These are phyloP conservation scores for Pseudonitzschia multiseries DNA, from an alignment of 108 stramenopile genomes.

Conservation along the genomic window DNA sequence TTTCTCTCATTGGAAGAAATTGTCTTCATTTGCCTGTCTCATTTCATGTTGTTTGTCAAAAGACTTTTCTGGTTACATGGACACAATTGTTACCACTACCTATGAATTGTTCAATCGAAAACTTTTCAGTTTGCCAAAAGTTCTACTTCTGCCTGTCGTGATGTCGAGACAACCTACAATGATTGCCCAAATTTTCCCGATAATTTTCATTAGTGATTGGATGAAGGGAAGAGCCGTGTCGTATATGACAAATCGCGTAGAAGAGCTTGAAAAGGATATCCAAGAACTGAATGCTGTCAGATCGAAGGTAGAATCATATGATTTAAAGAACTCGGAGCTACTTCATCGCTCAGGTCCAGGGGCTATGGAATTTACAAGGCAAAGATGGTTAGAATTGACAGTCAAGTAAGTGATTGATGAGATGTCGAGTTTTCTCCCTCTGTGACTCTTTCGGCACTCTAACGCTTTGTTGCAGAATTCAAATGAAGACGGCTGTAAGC, in stretches of 20 bases:
- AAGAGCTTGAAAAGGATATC: conserved; percentile 69
- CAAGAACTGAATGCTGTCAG: conserved; percentile 55
- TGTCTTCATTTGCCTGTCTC: not conserved
- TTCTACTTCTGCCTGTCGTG: conserved; percentile 76
- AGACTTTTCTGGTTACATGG: conserved; percentile 71
- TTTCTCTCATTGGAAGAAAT: not conserved
- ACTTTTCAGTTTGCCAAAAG: conserved; percentile 81
- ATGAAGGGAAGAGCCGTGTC: conserved; percentile 69
- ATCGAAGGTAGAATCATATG: conserved; percentile 83
- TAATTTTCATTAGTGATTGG: conserved; percentile 75
- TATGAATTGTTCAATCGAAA: conserved; percentile 86
- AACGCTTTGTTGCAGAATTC: conserved; percentile 32
- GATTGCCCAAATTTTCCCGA: conserved; percentile 75
- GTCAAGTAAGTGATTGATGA: conserved; percentile 14
- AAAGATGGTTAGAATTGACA: conserved; percentile 78
- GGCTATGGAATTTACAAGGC: conserved; percentile 67
- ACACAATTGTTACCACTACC: conserved; percentile 63
- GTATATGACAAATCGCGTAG: conserved; percentile 68
- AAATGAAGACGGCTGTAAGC: conserved; percentile 60
- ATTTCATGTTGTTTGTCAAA: not conserved
- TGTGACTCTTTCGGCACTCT: not conserved
- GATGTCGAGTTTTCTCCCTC: not conserved
- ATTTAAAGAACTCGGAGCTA: conserved; percentile 87
- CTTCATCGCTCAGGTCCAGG: conserved; percentile 65
- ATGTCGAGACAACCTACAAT: conserved; percentile 70